Evolutionary conservation across 768 basidiomycete genomes (phyloP).

Genomic region (Coprinopsis strossmayeri): DNA sequence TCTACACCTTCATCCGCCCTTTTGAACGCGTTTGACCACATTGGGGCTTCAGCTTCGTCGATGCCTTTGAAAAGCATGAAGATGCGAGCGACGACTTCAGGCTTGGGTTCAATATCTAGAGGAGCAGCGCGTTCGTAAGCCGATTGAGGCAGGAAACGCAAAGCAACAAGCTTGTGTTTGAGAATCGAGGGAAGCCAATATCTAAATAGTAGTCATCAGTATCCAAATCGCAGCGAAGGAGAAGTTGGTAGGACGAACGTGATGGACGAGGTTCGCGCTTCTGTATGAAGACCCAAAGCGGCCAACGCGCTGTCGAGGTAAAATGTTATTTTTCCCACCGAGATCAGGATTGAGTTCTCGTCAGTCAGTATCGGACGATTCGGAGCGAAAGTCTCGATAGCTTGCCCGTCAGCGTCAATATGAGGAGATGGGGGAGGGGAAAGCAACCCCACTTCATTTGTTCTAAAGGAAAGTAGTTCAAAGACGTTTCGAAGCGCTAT

Average conservation of each 20-base stretch:
- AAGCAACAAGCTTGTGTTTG: slow-evolving; percentile 31
- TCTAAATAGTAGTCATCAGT: slow-evolving; percentile 13
- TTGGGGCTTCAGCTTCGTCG: slow-evolving; percentile 12
- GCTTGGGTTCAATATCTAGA: slow-evolving; percentile 29
- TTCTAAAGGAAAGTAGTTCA: neutral
- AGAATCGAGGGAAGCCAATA: slow-evolving; percentile 40
- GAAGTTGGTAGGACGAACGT: slow-evolving; percentile 22
- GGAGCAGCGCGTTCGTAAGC: slow-evolving; percentile 34
- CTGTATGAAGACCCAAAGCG: slow-evolving; percentile 31
- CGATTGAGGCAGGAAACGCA: slow-evolving; percentile 39
- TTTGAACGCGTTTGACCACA: slow-evolving; percentile 21
- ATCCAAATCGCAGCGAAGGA: neutral
- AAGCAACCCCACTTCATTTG: neutral
- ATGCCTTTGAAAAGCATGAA: slow-evolving; percentile 44
- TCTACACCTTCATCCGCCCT: slow-evolving; percentile 17
- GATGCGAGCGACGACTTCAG: slow-evolving; percentile 36
- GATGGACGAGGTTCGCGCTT: slow-evolving; percentile 41
- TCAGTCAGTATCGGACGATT: slow-evolving; percentile 12
- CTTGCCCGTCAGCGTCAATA: too few species aligned
- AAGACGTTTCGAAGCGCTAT: neutral
- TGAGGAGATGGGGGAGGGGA: slow-evolving; percentile 3
- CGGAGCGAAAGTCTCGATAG: neutral
- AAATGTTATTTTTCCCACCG: slow-evolving; percentile 19
- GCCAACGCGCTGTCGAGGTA: slow-evolving; percentile 29
- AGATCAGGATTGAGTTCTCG: slow-evolving; percentile 24